A percentile compares a stretch with the other conserved stretches of the same genome.
phyloP scores from a whole-genome alignment of 164 flowering plant species.

The Dillenia suffruticosa region DNA sequence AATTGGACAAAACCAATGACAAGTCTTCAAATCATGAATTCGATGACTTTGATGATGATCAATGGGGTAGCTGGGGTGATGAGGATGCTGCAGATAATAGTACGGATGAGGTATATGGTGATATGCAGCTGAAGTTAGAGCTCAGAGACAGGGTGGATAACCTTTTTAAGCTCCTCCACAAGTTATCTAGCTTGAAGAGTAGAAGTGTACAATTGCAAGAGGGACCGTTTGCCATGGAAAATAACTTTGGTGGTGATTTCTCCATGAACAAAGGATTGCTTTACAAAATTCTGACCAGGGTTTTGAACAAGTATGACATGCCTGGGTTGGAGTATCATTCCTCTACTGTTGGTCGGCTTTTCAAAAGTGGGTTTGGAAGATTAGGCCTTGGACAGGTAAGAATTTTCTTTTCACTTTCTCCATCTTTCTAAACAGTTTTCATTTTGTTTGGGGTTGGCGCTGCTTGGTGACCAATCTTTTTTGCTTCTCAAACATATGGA shows the following conservation, averaged over 20 bases:
- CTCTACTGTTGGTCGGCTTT: slow-evolving; percentile 84
- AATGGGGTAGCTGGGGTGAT: slow-evolving; percentile 94
- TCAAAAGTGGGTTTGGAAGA: slow-evolving; percentile 96
- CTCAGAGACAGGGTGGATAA: slow-evolving; percentile 83
- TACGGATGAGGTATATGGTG: slow-evolving; percentile 43
- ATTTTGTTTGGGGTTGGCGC: too few species aligned
- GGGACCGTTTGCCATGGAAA: slow-evolving; percentile 37
- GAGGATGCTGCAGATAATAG: slow-evolving; percentile 48
- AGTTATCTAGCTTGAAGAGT: slow-evolving; percentile 56
- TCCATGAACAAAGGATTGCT: slow-evolving; percentile 54
- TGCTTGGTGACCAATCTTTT: too few species aligned
- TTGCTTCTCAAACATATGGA: too few species aligned
- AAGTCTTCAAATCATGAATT: slow-evolving; percentile 25
- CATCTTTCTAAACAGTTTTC: not conserved
- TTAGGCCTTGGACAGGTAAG: slow-evolving; percentile 95
- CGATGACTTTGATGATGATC: slow-evolving; percentile 84
- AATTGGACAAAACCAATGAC: slow-evolving; percentile 36
- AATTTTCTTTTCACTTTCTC: not conserved
- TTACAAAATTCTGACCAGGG: slow-evolving; percentile 54
- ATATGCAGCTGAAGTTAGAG: slow-evolving; percentile 88
- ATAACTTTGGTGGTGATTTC: slow-evolving; percentile 39
- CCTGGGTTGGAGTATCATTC: slow-evolving; percentile 93
- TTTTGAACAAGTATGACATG: slow-evolving; percentile 59
- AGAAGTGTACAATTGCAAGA: slow-evolving; percentile 37
- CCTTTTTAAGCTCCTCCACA: slow-evolving; percentile 80